Evolutionary conservation across 2,329 filamentous ascomycete genomes (phyloP), one percentile per base, ranked within the genome.

Genomic region (Colletotrichum sp.): DNA sequence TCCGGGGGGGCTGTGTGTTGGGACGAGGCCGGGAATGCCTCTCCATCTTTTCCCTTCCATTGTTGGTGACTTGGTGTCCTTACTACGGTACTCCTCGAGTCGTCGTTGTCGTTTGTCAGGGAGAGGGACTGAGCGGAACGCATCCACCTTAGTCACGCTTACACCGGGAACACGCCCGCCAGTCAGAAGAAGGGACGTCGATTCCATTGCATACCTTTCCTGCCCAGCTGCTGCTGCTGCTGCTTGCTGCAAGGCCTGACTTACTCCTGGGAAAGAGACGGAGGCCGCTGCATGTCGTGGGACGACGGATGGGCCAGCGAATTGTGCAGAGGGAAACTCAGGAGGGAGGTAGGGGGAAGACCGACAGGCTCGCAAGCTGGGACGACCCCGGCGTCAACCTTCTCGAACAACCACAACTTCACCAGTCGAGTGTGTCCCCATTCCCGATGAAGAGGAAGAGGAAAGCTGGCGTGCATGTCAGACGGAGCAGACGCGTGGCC

Each of bases 401-500:
- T 72, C 39, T 72, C 63, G 61, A 64, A 67, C 52, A 55, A 30
- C 34, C 30, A 32, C 30, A 32, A 25, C 16, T 22, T 39, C 61
- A 57, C 44, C 13, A 36, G 52, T 19, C 36, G 65, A 36, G 64
- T 27, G 6, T 59, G 55, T 36, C 30, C 34, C 25, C 39, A 22
- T 36, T 32, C 22, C 44, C 66, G 34, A 68, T n/a, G 19, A 19
- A n/a, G 44, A 36, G 44, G 19, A 19, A n/a, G 44, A 36, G 44
- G n/a, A 15, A 60, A 36, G 22, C 15, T 52, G 55, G 28, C 48
- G 16, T 32, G 30, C 67, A 64, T 65, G 44, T 48, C 59, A 70
- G 71, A 67, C 66, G 71, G 67, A 74, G 71, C 71, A 71, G 71
- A 73, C 71, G 71, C 71, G 71, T 71, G 66, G 67, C 65, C 71